Evolutionary conservation across 371 early-diverging fungal species (phyloP), one percentile per base, ranked within the genome.

Genomic region (Apophysomyces ossiformis): DNA sequence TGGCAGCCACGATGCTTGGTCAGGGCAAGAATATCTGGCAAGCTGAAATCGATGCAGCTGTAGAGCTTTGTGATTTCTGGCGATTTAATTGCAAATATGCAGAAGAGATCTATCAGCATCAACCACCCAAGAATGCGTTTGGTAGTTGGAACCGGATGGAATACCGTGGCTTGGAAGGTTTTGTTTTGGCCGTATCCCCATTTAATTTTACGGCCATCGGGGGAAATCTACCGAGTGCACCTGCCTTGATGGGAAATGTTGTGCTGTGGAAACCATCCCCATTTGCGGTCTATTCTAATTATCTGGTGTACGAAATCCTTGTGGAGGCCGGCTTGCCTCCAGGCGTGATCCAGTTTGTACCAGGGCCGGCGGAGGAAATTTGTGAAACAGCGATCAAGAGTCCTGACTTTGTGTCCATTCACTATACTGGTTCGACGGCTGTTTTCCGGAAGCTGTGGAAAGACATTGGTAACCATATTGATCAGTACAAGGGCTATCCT

Each of bases 151-250:
- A 98, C 83, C 89, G 97, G 64, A 82, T 90, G 67, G 98, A 98
- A 84, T 96, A 96, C 85, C 92, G 97, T 59, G 89, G 92, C 44
- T 84, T 98, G 41, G 98, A 97, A 80, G 97, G 98, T 37, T 98
- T 97, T 71, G 95, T 97, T 39, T 89, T 93, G 63, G 97, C 97
- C 44, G 90, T 95, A 65, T 94, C 96, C 26, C 98, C 98, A 16
- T 98, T 98, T 89, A 98, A 98, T 87, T 98, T 98, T 73, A 98
- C 98, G 44, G 98, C 98, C 65, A 98, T 98, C 68, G 98, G 96
- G 71, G 97, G 93, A 69, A 98, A 98, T 81, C 83, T 98, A 61
- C 90, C 89, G 43, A 83, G 87, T 68, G 96, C 97, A 4, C 97
- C 98, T 18, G 97, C 94, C 18, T 78, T 98, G 70, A 96, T 98